Percentiles rank a stretch among this genome's conserved stretches.
Evolutionary conservation across 768 basidiomycete species (phyloP).

Genomic region (Austroboletus eburneus): DNA sequence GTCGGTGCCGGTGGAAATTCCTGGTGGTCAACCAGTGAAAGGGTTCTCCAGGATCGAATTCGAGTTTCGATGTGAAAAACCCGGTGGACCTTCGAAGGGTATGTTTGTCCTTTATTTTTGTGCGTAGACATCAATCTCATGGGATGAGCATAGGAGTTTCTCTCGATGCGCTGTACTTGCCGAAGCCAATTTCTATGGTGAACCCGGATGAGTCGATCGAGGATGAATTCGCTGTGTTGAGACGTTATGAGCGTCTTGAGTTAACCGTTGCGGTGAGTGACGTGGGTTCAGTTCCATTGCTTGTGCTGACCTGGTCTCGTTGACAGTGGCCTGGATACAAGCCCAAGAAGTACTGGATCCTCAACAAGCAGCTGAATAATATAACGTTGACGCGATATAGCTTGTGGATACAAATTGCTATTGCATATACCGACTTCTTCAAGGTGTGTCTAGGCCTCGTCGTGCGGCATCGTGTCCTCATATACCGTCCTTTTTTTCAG

Average conservation of each 20-base stretch:
- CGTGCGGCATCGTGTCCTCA: no score
- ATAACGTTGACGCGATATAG: not conserved
- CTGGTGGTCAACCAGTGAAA: not conserved
- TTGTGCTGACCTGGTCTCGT: not conserved
- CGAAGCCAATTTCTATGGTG: not conserved
- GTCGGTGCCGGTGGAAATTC: not conserved
- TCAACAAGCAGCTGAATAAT: no score
- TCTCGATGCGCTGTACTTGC: not conserved
- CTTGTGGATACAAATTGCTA: not conserved
- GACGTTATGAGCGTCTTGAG: not conserved
- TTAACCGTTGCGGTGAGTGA: not conserved
- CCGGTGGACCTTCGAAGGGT: slow-evolving; percentile 1
- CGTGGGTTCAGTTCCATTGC: not conserved
- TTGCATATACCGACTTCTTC: not conserved
- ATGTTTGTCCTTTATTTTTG: not conserved
- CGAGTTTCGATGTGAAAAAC: slow-evolving; percentile 2
- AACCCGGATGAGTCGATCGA: not conserved
- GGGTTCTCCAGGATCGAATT: not conserved
- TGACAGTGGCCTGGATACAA: not conserved
- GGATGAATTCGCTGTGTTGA: not conserved
- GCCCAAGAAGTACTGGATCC: no score
- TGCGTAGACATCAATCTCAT: not conserved
- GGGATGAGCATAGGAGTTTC: not conserved
- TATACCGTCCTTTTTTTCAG: not conserved
- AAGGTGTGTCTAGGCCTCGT: not conserved